phyloP scores from a whole-genome alignment of 768 basidiomycete species.

The Hortiboletus campestris region DNA sequence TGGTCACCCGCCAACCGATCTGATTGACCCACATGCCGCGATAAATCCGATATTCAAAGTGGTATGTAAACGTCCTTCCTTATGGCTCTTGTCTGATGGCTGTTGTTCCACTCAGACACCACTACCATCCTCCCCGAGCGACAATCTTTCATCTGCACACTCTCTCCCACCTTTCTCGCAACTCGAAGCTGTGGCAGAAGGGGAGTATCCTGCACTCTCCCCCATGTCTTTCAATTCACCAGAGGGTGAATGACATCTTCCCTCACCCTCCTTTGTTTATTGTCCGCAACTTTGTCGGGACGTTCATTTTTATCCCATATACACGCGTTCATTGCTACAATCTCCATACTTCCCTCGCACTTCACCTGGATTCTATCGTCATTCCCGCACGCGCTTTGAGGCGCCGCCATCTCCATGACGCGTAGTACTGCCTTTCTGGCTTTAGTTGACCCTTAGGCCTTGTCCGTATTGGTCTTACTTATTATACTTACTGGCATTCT shows the following conservation, averaged over 20 bases:
- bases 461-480: too few species aligned
- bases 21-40: slow-evolving; percentile 58
- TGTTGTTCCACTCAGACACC: slow-evolving; percentile 43
- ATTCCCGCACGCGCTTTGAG: slow-evolving; percentile 13
- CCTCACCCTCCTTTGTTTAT: slow-evolving; percentile 26
- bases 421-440: slow-evolving; percentile 19
- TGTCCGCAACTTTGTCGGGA: slow-evolving; percentile 16
- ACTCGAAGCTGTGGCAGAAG: slow-evolving; percentile 79
- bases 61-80: slow-evolving; percentile 48
- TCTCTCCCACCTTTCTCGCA: slow-evolving; percentile 76
- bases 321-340: slow-evolving; percentile 31
- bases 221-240: slow-evolving; percentile 69
- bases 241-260: slow-evolving; percentile 39
- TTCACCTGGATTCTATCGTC: slow-evolving; percentile 26
- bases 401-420: slow-evolving; percentile 2
- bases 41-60: slow-evolving; percentile 92
- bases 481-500: slow-evolving; percentile 32
- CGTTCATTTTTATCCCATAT: slow-evolving; percentile 27
- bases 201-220: slow-evolving; percentile 69
- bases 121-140: slow-evolving; percentile 44
- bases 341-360: slow-evolving; percentile 24
- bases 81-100: slow-evolving; percentile 4
- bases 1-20: slow-evolving; percentile 61
- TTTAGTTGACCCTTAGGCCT: slow-evolving; percentile 14
- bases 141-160: slow-evolving; percentile 41